phyloP scores from a whole-genome alignment of 805 yeast species.

The Torulaspora franciscae region DNA sequence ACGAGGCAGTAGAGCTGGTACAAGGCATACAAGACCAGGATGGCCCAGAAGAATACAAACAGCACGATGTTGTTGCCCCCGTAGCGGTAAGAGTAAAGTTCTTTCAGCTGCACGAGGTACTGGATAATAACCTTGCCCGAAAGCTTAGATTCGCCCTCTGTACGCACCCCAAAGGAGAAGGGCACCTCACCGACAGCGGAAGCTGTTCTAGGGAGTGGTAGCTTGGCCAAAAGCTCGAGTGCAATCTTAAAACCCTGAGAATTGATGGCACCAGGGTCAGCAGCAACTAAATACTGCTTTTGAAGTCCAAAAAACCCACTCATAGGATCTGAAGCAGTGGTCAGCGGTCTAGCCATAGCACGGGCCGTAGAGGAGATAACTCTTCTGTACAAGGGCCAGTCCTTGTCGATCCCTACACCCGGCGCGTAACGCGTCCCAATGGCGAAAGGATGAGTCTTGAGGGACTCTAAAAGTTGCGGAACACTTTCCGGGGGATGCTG shows the following conservation, averaged over 20 bases:
- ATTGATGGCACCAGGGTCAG: constrained; percentile 36
- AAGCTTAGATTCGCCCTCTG: constrained; percentile 49
- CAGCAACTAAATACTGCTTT: constrained; percentile 39
- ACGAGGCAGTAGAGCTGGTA: constrained; percentile 24
- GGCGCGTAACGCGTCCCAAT: constrained; percentile 52
- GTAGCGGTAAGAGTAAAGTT: constrained; percentile 43
- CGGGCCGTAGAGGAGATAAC: constrained; percentile 48
- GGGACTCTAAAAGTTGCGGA: constrained; percentile 40
- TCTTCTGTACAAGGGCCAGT: constrained; percentile 50
- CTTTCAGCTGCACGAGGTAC: constrained; percentile 44
- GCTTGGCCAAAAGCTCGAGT: constrained; percentile 43
- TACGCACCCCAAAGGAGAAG: constrained; percentile 49
- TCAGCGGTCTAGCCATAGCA: constrained; percentile 45
- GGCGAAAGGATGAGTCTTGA: constrained; percentile 42
- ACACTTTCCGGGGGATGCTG: constrained; percentile 52
- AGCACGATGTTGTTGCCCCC: constrained; percentile 39
- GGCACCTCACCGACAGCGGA: constrained; percentile 44
- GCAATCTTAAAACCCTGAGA: constrained; percentile 49
- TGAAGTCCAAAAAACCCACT: constrained; percentile 50
- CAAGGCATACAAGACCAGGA: constrained; percentile 32
- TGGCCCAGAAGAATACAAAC: constrained; percentile 32
- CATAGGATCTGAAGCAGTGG: constrained; percentile 52
- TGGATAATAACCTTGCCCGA: constrained; percentile 47
- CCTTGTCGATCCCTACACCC: constrained; percentile 50
- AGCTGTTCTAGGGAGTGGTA: constrained; percentile 39